Evolutionary conservation across 2,329 filamentous ascomycete genomes (phyloP).

Genomic region (Claviceps cyperi): DNA sequence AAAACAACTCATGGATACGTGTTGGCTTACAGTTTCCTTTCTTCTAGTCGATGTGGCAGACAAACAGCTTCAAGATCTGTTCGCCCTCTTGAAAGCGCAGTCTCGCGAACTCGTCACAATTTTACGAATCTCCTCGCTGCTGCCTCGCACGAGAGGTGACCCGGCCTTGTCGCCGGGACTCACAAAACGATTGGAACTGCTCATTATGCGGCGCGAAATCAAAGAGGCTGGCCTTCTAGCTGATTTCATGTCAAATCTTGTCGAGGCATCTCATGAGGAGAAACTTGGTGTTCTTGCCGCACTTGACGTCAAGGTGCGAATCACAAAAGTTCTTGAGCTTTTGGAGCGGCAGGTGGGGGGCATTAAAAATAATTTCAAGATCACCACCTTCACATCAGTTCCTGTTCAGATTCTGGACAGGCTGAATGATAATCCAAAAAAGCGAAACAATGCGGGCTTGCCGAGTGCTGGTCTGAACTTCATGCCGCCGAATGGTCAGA

Average conservation of each 20-base stretch:
- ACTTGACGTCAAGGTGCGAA: constrained; percentile 59
- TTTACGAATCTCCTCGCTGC: constrained; percentile 69
- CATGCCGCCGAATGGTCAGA: constrained; percentile 18
- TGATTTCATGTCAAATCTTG: constrained; percentile 92
- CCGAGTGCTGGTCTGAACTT: constrained; percentile 27
- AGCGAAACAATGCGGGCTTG: constrained; percentile 16
- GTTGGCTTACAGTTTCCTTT: neutral
- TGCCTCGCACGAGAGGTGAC: constrained; percentile 52
- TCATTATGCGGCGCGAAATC: constrained; percentile 70
- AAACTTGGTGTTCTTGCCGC: constrained; percentile 79
- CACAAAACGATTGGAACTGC: constrained; percentile 71
- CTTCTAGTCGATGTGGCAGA: constrained; percentile 27
- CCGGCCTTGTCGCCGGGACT: constrained; percentile 67
- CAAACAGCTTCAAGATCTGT: constrained; percentile 52
- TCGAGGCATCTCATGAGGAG: constrained; percentile 79
- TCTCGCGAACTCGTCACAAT: constrained; percentile 78
- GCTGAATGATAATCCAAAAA: constrained; percentile 25
- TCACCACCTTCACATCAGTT: constrained; percentile 61
- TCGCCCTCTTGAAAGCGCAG: constrained; percentile 67
- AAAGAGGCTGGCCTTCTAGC: constrained; percentile 73
- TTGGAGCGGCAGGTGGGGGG: constrained; percentile 67
- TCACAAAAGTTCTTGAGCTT: constrained; percentile 72
- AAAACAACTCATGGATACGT: neutral
- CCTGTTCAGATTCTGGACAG: constrained; percentile 47
- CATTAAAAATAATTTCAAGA: constrained; percentile 77